A percentile compares a stretch with the other conserved stretches of the same genome.
Evolutionary conservation across 1,284 basidiomycete genomes (phyloP).

Genomic region (Polyporus tsugae): DNA sequence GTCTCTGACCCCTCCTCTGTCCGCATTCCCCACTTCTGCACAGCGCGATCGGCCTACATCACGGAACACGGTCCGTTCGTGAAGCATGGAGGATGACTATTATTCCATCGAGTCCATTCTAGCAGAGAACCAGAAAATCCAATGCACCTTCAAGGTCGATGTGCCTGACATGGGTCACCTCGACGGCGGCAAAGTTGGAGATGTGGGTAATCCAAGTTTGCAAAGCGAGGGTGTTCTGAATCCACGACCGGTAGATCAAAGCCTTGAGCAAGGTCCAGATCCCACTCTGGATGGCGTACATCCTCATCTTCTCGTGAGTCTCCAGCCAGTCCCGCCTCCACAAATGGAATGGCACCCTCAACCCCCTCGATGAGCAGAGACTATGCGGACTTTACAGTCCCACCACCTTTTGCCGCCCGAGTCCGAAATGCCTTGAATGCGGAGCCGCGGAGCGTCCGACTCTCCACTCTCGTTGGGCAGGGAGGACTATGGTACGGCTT

Average conservation of each 20-base stretch:
- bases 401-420: slow-evolving; percentile 74
- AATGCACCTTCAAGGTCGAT: slow-evolving; percentile 88
- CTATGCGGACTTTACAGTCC: slow-evolving; percentile 87
- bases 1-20: background rate
- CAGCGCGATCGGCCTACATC: background rate
- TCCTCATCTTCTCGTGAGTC: slow-evolving; percentile 80
- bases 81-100: slow-evolving; percentile 83
- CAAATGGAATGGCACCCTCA: slow-evolving; percentile 22
- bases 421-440: slow-evolving; percentile 88
- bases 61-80: background rate
- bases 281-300: slow-evolving; percentile 89
- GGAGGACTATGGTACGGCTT: slow-evolving; percentile 92
- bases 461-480: slow-evolving; percentile 84
- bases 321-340: slow-evolving; percentile 49
- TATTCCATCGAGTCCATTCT: slow-evolving; percentile 89
- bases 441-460: slow-evolving; percentile 80
- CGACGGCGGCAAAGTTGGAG: slow-evolving; percentile 81
- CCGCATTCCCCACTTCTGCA: background rate
- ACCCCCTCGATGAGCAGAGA: slow-evolving; percentile 56
- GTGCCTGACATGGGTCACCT: slow-evolving; percentile 90
- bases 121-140: slow-evolving; percentile 92
- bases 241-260: slow-evolving; percentile 63
- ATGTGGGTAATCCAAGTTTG: slow-evolving; percentile 57
- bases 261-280: slow-evolving; percentile 77
- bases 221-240: background rate